Percentiles rank a stretch among this genome's conserved stretches.
These are phyloP conservation scores for Furcasterigmium furcatum DNA, from an alignment of 2,329 filamentous ascomycete genomes.

Conservation along the genomic window DNA sequence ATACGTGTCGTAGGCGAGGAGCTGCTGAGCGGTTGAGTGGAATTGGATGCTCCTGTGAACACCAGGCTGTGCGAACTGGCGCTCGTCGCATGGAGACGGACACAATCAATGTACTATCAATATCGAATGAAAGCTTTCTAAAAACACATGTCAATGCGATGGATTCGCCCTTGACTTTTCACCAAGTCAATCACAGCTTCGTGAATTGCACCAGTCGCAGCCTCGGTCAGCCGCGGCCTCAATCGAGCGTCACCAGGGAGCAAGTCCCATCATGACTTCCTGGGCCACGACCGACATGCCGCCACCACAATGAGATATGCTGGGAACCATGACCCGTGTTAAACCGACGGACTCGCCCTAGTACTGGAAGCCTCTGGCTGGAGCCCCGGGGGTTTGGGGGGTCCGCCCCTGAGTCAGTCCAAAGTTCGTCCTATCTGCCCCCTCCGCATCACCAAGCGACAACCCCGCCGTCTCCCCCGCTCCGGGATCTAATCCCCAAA, in stretches of 20 bases:
- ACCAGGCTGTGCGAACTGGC: not conserved
- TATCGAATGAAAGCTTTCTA: not conserved
- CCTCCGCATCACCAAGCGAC: not conserved
- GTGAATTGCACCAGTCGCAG: not conserved
- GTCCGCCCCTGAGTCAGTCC: not conserved
- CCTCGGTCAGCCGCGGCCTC: no score
- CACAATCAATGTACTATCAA: not conserved
- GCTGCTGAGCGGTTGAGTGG: not conserved
- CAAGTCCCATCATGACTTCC: not conserved
- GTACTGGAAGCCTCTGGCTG: not conserved
- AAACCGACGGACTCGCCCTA: not conserved
- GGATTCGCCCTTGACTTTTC: not conserved
- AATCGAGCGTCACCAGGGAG: not conserved
- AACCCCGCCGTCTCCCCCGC: not conserved
- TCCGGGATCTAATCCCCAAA: not conserved
- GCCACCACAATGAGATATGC: not conserved
- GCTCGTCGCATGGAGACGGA: not conserved
- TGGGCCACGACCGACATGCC: not conserved
- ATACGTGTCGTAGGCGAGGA: slow-evolving; percentile 1
- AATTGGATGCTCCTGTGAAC: not conserved
- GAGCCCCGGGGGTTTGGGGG: not conserved
- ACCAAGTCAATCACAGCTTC: not conserved
- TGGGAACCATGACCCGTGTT: not conserved
- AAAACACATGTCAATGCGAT: not conserved
- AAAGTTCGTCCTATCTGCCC: not conserved